Evolutionary conservation across 2,329 filamentous ascomycete genomes (phyloP).

Genomic region (Neofusicoccum kwambonambiense): DNA sequence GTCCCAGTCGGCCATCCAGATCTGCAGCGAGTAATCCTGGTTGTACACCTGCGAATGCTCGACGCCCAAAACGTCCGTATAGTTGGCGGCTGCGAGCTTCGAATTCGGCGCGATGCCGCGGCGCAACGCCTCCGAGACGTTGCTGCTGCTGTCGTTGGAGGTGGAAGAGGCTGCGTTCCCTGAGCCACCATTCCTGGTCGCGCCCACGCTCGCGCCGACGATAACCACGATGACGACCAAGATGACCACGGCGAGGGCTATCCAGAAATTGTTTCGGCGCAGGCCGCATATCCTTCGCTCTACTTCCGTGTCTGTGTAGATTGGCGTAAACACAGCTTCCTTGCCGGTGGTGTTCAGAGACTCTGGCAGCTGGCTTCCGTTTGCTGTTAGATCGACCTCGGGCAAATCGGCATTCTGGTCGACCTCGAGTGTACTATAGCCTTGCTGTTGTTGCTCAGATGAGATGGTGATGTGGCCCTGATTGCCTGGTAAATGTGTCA

Average conservation of each 20-base stretch:
- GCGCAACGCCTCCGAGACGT: too few relatives aligned
- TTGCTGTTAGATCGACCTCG: background rate
- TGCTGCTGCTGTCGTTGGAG: too few relatives aligned
- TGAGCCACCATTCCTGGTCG: background rate
- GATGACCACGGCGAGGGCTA: background rate
- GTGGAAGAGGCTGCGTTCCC: background rate
- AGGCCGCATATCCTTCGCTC: background rate
- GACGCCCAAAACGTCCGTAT: background rate
- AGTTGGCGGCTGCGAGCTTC: background rate
- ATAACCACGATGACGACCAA: background rate
- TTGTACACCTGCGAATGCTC: background rate
- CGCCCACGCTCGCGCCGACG: background rate
- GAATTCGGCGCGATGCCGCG: background rate
- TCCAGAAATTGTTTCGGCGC: background rate
- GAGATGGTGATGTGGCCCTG: too few relatives aligned
- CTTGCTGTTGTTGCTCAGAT: too few relatives aligned
- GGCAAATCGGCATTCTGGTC: background rate
- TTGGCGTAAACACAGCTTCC: background rate
- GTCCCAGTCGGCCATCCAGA: background rate
- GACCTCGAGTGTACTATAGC: conserved; percentile 5
- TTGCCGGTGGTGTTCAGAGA: background rate
- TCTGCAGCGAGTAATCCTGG: background rate
- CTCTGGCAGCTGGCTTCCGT: background rate
- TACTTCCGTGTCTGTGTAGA: too few relatives aligned
- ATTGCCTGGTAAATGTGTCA: too few relatives aligned